These are phyloP conservation scores for Paecilomyces variotii DNA, from an alignment of 2,329 filamentous ascomycete genomes.

Conservation along the genomic window DNA sequence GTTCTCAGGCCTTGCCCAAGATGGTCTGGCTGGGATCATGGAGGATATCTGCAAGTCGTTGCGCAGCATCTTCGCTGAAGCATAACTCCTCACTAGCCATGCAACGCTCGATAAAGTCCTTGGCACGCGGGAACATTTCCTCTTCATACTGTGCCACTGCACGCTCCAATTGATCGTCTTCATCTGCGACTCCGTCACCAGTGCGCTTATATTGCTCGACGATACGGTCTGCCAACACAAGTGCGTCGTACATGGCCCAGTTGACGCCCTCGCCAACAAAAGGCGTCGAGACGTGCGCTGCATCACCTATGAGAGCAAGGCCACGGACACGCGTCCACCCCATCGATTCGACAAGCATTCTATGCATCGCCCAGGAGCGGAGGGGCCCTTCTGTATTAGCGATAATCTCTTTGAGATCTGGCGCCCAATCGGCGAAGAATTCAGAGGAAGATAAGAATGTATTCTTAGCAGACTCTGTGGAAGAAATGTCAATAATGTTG, in stretches of 20 bases:
- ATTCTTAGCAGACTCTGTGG: not conserved
- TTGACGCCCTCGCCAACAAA: conserved; percentile 15
- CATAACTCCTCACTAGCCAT: not conserved
- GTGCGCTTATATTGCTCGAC: not conserved
- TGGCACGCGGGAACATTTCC: not conserved
- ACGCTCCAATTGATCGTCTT: not conserved
- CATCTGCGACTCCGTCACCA: not conserved
- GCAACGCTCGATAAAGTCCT: not conserved
- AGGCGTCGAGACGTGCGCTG: conserved; percentile 11
- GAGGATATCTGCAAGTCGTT: not conserved
- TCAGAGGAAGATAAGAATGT: not conserved
- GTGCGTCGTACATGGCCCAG: not conserved
- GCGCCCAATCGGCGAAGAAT: not conserved
- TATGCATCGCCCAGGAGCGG: not conserved
- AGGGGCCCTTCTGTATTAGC: not conserved
- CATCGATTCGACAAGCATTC: not conserved
- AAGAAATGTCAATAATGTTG: not conserved
- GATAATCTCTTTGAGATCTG: not conserved
- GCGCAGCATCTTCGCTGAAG: not conserved
- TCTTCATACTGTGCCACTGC: not conserved
- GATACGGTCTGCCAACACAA: not conserved
- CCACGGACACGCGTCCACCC: not conserved
- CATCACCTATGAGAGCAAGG: conserved; percentile 27
- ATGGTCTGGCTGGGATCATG: not conserved
- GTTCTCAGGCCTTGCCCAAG: not conserved